Evolutionary conservation across 2,329 filamentous ascomycete species (phyloP).

Genomic region (Aspergillus fumigatiaffinis): DNA sequence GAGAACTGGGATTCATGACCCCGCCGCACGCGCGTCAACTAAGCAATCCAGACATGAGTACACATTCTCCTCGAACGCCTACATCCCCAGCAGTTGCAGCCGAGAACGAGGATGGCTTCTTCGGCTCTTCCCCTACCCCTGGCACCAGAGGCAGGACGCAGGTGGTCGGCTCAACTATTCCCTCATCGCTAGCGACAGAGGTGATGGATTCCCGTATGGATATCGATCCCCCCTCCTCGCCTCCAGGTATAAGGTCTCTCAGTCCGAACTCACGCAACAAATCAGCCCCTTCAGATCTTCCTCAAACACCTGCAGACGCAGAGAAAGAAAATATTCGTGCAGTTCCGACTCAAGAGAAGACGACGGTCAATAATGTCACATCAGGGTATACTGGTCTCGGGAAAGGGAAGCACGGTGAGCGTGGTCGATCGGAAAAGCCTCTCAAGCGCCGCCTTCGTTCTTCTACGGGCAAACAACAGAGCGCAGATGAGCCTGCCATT

Average conservation of each 20-base stretch:
- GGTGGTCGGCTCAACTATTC: constrained; percentile 24
- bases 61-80: constrained; percentile 40
- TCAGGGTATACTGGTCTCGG: constrained; percentile 1
- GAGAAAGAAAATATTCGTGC: constrained; percentile 2
- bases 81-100: constrained; percentile 34
- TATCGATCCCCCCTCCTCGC: constrained; percentile 34
- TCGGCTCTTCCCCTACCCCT: constrained; percentile 52
- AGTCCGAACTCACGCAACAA: constrained; percentile 19
- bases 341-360: neutral
- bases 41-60: constrained; percentile 19
- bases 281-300: neutral
- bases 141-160: constrained; percentile 34
- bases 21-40: constrained; percentile 26
- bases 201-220: constrained; percentile 15
- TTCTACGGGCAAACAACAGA: constrained; percentile 14
- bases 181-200: constrained; percentile 33
- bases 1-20: constrained; percentile 24
- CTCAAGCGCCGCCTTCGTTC: constrained; percentile 23
- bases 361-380: neutral
- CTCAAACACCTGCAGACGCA: constrained; percentile 5
- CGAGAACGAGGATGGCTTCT: constrained; percentile 43
- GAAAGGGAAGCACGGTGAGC: neutral
- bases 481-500: neutral
- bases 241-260: constrained; percentile 25
- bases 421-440: constrained; percentile 4